Conservation (phyloP, 108 stramenopile genomes). For the Skeletonema grethae region DNA sequence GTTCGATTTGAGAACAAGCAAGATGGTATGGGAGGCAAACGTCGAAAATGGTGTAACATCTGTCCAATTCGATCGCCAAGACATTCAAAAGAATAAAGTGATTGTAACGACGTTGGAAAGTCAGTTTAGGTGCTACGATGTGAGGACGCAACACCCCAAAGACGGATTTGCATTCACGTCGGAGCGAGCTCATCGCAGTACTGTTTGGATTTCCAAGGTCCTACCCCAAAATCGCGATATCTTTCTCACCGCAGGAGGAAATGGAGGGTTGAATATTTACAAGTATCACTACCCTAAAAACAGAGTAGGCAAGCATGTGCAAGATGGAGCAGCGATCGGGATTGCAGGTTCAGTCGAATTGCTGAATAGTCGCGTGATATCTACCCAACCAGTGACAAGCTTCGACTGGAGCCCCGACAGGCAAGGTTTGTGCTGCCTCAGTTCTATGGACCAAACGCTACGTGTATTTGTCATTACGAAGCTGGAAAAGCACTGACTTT, state of each 20-base stretch:
- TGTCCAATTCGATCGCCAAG: conserved; percentile 83
- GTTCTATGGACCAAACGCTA: conserved; percentile 84
- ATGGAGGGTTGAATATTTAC: conserved; percentile 88
- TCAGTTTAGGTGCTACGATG: conserved; percentile 80
- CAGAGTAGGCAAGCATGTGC: conserved; percentile 58
- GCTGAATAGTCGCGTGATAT: conserved; percentile 79
- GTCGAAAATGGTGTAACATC: conserved; percentile 84
- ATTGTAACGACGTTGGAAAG: conserved; percentile 87
- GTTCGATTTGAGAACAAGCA: conserved; percentile 73
- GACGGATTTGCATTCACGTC: conserved; percentile 75
- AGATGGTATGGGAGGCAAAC: conserved; percentile 86
- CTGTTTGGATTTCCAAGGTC: conserved; percentile 76
- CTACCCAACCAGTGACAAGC: conserved; percentile 86
- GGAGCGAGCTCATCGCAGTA: conserved; percentile 81
- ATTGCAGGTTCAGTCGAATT: conserved; percentile 77
- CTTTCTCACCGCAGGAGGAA: conserved; percentile 86
- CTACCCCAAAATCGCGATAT: conserved; percentile 90
- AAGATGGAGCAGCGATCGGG: conserved; percentile 76
- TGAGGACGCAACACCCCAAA: conserved; percentile 74
- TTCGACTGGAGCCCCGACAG: conserved; percentile 89
- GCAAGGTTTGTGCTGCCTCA: conserved; percentile 78
- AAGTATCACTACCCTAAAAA: conserved; percentile 80
- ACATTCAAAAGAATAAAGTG: conserved; percentile 92
- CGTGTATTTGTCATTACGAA: conserved; percentile 45
- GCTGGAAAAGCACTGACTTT: conserved; percentile 35